Percentiles rank a stretch among this genome's conserved stretches.
These are phyloP conservation scores for Ramichloridium luteum DNA, from an alignment of 2,329 filamentous ascomycete species.

Conservation along the genomic window DNA sequence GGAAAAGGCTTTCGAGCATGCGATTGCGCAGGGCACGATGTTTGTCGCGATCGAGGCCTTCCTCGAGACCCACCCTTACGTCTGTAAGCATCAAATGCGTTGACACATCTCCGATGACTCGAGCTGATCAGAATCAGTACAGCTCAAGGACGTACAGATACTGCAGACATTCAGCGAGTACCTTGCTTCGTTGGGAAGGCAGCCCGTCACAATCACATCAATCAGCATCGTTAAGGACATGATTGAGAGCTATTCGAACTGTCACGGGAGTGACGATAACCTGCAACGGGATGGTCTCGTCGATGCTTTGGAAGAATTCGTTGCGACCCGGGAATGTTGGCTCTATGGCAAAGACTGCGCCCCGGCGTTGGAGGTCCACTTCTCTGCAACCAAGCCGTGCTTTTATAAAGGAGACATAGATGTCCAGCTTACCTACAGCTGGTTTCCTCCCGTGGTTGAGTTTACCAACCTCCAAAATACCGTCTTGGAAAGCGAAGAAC, in stretches of 20 bases:
- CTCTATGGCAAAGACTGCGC: conserved; percentile 5
- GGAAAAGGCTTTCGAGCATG: conserved; percentile 18
- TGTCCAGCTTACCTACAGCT: conserved; percentile 12
- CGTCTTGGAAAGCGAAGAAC: conserved; percentile 10
- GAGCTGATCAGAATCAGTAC: conserved; percentile 1
- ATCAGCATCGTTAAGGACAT: conserved; percentile 15
- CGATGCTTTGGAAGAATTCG: conserved; percentile 10
- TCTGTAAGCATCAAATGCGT: conserved; percentile 3
- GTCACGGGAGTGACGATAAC: neutral
- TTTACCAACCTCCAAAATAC: conserved; percentile 15
- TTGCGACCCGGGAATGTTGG: conserved; percentile 15
- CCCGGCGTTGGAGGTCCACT: conserved; percentile 13
- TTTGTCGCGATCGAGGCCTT: conserved; percentile 16
- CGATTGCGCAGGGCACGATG: conserved; percentile 14
- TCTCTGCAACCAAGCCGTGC: conserved; percentile 4
- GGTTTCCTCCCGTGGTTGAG: conserved; percentile 11
- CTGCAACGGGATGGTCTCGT: conserved; percentile 4
- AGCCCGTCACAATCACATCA: conserved; percentile 14
- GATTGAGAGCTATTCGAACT: conserved; percentile 6
- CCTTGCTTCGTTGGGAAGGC: conserved; percentile 9
- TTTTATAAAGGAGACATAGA: conserved; percentile 4
- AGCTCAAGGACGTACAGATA: neutral
- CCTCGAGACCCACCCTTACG: conserved; percentile 6
- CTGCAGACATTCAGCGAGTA: conserved; percentile 8
- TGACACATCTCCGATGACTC: neutral